Base-by-base conservation (phyloP, 495 filamentous ascomycete species). In the Corynascus novoguineensis region DNA sequence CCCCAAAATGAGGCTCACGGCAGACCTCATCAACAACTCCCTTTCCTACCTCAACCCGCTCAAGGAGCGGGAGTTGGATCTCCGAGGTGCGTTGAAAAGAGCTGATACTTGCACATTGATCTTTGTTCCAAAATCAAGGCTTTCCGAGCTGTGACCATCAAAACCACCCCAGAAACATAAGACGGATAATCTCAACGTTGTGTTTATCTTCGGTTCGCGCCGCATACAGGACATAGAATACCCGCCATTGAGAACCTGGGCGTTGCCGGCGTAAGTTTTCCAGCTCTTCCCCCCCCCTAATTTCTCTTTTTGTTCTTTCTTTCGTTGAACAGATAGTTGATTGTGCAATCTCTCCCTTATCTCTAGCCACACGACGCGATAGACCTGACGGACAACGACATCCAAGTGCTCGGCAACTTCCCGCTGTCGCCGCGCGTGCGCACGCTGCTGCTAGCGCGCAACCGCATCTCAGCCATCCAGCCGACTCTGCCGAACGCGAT, bases 51-150 rank as follows among this genome's bases (percentile, higher is more conserved):
- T 97, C 67, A 97, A 97, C 78, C 89, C 92, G 60, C 80, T 97
- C 75, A 92, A 89, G 73, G 93, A 99, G 78, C 89, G 95, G 68
- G 95, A 99, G 82, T 82, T 99, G 67, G 91, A 97, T 80, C 90
- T 99, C 64, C 85, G 95, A 97, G 95, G 95, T 99, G 85, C 86
- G 90, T 92, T 86, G 89, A 88, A 92, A 96, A 92, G 90, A 85
- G 78, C 88, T 92, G 91, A 92, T 95, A 86, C 90, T 96, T 50
- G 87, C 90, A 90, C 38, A 81, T 73, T 73, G 57, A 62, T 63
- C 52, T 68, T 37, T 50, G 31, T 17, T 41, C 21, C 37, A 19
- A 50, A 50, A 88, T 83, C 84, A 77, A 81, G 75, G 67, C 76
- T 64, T 60, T 67, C 21, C 12, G n/a, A 15, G 21, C 24, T 10